Base-by-base conservation (phyloP, 352 stramenopile species). In the Globisporangium iwayamae region DNA sequence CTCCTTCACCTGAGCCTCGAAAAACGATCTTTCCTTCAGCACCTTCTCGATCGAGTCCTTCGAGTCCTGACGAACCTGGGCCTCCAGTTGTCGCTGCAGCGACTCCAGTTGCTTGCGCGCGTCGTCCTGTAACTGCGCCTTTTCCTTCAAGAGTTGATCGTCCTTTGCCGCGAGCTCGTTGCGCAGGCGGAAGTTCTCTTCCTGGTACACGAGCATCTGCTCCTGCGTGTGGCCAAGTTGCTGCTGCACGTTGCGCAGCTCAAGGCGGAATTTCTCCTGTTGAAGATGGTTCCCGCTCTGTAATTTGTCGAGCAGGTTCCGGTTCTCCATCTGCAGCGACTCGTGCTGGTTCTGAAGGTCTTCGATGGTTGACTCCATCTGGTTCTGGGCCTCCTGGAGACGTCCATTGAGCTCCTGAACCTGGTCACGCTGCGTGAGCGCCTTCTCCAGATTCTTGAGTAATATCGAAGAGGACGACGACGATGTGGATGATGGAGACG, bases 371-470 rank as follows among this genome's bases (percentile, higher is more conserved):
- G 77, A 79, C 50, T 88, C 81, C 45, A 90, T 72, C 18, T 89
- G 72, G 0, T 70, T 66, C 8, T 78, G 82, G 0, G 76, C 68
- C 47, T 85, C 73, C 22, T 87, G 68, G 10, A 92, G 73, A 41
- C 75, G 64, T 60, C 63, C 57, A 34, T 83, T 87, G 4, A 71
- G 36, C 30, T 90, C 75, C 25, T 91, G 81, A 1, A 91, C 63
- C 56, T 89, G 66, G 34, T 94, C 85, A 28, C 80, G 79, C 45
- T 94, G 81, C 3, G 47, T 55, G 1, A 94, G 66, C n/a, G 81
- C 82, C 56, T 88, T 87, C 65, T 94, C 85, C 47, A 94, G 28
- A 62, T 79, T 87, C 63, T 94, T 94, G 14, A 94, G 66, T 46
- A 94, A 53, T 2, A 71, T 75, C 11, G 64, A 62, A 3, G 75